Conservation (phyloP, 1,284 basidiomycete genomes). For the Ganoderma lingzhi region DNA sequence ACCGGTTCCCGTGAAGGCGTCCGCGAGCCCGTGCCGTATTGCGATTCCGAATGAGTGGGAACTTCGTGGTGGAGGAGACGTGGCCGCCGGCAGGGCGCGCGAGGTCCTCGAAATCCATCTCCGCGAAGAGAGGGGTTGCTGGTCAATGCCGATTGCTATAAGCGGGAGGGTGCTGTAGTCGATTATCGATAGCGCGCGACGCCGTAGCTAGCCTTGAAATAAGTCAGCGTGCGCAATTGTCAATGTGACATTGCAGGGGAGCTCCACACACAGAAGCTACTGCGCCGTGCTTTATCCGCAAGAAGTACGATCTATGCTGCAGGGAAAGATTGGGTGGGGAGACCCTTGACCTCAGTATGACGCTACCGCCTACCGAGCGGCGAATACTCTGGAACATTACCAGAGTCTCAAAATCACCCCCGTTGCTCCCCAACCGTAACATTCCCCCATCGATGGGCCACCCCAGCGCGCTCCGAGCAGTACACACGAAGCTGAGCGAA, state of each 20-base stretch:
- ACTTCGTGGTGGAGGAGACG: not conserved
- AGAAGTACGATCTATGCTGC: slow-evolving; percentile 11
- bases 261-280: slow-evolving; percentile 6
- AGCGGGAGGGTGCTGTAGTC: slow-evolving; percentile 15
- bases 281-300: slow-evolving; percentile 12
- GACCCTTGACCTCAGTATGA: slow-evolving; percentile 22
- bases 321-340: not conserved
- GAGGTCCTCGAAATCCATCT: slow-evolving; percentile 16
- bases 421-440: not conserved
- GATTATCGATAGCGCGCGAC: slow-evolving; percentile 7
- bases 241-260: not conserved
- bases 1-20: slow-evolving; percentile 20
- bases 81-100: slow-evolving; percentile 8
- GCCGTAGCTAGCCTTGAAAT: not conserved
- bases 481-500: slow-evolving; percentile 15
- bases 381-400: slow-evolving; percentile 6
- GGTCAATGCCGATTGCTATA: slow-evolving; percentile 15
- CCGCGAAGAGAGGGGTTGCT: slow-evolving; percentile 18
- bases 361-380: not conserved
- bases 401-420: not conserved
- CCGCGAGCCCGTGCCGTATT: slow-evolving; percentile 17
- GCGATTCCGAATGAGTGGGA: slow-evolving; percentile 13
- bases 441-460: slow-evolving; percentile 4
- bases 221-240: not conserved
- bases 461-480: slow-evolving; percentile 7